These are phyloP conservation scores for Hypoxylon sp. DNA, from an alignment of 2,329 filamentous ascomycete species.

Conservation along the genomic window DNA sequence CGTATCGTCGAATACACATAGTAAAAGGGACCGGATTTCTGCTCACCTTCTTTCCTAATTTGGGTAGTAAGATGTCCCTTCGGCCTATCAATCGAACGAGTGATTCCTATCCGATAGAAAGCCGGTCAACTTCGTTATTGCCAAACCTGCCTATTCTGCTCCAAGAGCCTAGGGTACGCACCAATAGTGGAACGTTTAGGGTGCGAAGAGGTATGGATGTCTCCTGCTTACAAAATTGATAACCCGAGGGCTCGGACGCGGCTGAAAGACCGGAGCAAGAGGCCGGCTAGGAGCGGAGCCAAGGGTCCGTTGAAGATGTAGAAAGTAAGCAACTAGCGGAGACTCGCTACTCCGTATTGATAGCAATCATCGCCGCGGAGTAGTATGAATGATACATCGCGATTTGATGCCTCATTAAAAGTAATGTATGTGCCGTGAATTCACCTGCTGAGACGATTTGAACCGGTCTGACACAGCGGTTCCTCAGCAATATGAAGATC, in stretches of 20 bases:
- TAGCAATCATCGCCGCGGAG: not conserved
- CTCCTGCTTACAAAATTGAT: not conserved
- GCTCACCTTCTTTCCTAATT: too few relatives aligned
- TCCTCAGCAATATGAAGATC: constrained; percentile 3
- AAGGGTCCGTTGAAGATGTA: not conserved
- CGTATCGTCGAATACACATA: too few relatives aligned
- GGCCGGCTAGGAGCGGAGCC: constrained; percentile 1
- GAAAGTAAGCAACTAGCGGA: not conserved
- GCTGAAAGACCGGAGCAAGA: not conserved
- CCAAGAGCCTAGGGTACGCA: too few relatives aligned
- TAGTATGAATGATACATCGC: not conserved
- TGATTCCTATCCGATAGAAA: too few relatives aligned
- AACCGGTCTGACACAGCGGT: not conserved
- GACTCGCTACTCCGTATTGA: not conserved
- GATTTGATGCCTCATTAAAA: not conserved
- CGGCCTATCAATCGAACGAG: too few relatives aligned
- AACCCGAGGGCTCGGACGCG: not conserved
- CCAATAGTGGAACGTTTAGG: too few relatives aligned
- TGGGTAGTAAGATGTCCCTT: too few relatives aligned
- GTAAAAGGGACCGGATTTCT: too few relatives aligned
- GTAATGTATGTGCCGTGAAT: not conserved
- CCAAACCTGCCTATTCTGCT: too few relatives aligned
- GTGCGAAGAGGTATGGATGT: not conserved
- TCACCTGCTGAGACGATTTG: not conserved
- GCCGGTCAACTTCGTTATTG: too few relatives aligned